phyloP scores from a whole-genome alignment of 352 stramenopile genomes.

The Phytophthora cajani region DNA sequence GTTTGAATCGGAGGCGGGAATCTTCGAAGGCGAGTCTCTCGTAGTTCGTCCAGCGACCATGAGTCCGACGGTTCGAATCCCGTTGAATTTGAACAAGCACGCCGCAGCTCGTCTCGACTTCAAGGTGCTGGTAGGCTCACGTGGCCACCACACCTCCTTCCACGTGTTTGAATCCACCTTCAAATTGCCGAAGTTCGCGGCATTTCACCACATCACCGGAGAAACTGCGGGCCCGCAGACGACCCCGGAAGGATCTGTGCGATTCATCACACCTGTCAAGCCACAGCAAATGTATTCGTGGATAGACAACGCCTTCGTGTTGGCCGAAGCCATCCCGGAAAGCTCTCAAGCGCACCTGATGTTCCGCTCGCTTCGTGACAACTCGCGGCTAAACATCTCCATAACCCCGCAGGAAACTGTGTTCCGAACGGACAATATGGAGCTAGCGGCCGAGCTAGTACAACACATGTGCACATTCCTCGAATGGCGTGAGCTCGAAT shows the following conservation, averaged over 20 bases:
- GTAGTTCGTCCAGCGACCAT: constrained; percentile 64
- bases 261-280: constrained; percentile 77
- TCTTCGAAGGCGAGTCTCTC: constrained; percentile 89
- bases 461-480: constrained; percentile 89
- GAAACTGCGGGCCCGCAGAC: constrained; percentile 28
- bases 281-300: constrained; percentile 76
- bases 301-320: constrained; percentile 71
- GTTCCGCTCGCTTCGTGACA: constrained; percentile 72
- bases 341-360: constrained; percentile 50
- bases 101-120: constrained; percentile 69
- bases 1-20: constrained; percentile 86
- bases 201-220: constrained; percentile 67
- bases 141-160: constrained; percentile 79
- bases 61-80: constrained; percentile 51
- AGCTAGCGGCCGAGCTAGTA: constrained; percentile 85
- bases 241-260: constrained; percentile 59
- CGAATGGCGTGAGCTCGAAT: constrained; percentile 89
- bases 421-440: constrained; percentile 86
- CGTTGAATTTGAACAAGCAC: constrained; percentile 73
- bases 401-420: constrained; percentile 63
- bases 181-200: constrained; percentile 87
- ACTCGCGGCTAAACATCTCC: constrained; percentile 52
- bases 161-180: constrained; percentile 89
- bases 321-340: constrained; percentile 51
- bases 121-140: constrained; percentile 81